A percentile compares a stretch with the other conserved stretches of the same genome.
These are phyloP conservation scores for Colletotrichum cordylinicola DNA, from an alignment of 2,329 filamentous ascomycete genomes.

Conservation along the genomic window DNA sequence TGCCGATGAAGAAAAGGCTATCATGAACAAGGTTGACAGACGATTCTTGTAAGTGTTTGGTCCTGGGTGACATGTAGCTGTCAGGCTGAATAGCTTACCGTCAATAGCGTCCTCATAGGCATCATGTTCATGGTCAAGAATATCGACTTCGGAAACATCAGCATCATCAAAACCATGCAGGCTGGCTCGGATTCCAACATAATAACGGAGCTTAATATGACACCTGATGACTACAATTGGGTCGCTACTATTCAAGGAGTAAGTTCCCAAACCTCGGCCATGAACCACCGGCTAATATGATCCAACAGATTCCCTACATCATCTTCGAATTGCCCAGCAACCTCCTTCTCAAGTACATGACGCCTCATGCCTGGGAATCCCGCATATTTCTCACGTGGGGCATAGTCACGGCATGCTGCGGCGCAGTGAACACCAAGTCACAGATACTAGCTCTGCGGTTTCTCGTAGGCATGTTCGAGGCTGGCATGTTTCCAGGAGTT, in stretches of 20 bases:
- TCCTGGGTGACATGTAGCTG: background rate
- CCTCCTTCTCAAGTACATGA: slow-evolving; percentile 38
- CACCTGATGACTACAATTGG: background rate
- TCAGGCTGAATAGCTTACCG: background rate
- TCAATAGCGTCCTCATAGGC: slow-evolving; percentile 35
- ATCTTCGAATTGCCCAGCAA: slow-evolving; percentile 45
- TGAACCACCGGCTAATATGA: background rate
- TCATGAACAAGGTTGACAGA: slow-evolving; percentile 44
- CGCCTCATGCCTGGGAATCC: slow-evolving; percentile 37
- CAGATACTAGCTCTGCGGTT: slow-evolving; percentile 43
- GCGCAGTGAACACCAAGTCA: slow-evolving; percentile 40
- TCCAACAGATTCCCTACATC: slow-evolving; percentile 39
- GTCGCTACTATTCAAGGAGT: background rate
- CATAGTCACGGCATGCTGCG: slow-evolving; percentile 40
- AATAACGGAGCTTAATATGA: background rate
- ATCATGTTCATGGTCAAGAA: slow-evolving; percentile 46
- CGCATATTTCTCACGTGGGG: slow-evolving; percentile 42
- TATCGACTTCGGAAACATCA: slow-evolving; percentile 25
- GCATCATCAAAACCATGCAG: slow-evolving; percentile 18
- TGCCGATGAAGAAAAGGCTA: slow-evolving; percentile 39
- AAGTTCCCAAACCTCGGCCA: background rate
- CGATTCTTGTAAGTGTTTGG: slow-evolving; percentile 30
- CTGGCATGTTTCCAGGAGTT: background rate
- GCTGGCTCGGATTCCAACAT: background rate
- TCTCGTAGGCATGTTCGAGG: slow-evolving; percentile 35